Evolutionary conservation across 2,329 filamentous ascomycete species (phyloP).

Genomic region (Ophiostoma australiae): DNA sequence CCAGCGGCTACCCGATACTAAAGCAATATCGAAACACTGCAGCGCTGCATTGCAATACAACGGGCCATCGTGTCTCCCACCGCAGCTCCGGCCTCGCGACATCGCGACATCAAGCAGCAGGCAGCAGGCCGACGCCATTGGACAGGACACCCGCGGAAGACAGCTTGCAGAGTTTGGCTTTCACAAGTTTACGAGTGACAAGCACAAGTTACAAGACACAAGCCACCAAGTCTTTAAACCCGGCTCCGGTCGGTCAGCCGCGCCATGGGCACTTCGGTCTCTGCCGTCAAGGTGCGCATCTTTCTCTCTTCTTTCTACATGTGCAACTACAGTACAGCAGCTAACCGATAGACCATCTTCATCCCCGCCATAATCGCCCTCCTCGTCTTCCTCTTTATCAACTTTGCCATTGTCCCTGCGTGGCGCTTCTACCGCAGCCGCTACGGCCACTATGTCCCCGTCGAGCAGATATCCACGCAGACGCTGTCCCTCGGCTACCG

Average conservation of each 20-base stretch:
- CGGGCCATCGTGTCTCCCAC: background rate
- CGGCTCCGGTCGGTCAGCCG: constrained; percentile 10
- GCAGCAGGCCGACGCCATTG: background rate
- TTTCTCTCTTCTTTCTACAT: background rate
- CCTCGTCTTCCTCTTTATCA: constrained; percentile 60
- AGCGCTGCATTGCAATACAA: no score
- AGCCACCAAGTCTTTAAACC: background rate
- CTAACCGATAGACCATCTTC: constrained; percentile 55
- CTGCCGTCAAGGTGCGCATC: constrained; percentile 37
- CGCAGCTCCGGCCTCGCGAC: background rate
- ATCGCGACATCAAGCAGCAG: background rate
- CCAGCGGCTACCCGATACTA: background rate
- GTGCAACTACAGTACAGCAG: background rate
- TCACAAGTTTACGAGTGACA: no score
- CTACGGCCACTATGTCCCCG: constrained; percentile 68
- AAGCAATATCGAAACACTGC: no score
- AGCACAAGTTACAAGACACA: no score
- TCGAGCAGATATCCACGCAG: constrained; percentile 57
- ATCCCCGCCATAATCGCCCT: constrained; percentile 68
- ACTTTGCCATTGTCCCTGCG: constrained; percentile 61
- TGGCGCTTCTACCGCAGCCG: constrained; percentile 66
- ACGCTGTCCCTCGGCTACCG: constrained; percentile 52
- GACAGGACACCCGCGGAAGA: background rate
- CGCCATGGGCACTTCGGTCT: constrained; percentile 20
- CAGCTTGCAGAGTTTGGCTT: no score